Conservation (phyloP, 2,329 filamentous ascomycete species). For the Alternaria sp. region DNA sequence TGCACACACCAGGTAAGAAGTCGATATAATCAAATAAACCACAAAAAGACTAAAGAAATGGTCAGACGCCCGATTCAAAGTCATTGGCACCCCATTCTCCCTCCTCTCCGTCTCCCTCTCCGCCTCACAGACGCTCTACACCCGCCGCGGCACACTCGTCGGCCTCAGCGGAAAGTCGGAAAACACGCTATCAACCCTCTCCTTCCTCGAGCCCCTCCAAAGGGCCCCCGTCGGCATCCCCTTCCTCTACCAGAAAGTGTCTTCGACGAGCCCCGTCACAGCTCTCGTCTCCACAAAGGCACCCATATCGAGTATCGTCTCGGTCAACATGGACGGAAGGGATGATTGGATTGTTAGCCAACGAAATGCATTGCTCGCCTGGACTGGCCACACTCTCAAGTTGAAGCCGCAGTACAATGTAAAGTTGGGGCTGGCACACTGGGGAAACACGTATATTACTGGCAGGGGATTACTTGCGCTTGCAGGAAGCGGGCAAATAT, state of each 20-base stretch:
- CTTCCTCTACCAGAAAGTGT: conserved; percentile 89
- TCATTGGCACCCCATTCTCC: conserved; percentile 89
- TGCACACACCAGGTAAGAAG: conserved; percentile 37
- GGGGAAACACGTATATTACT: conserved; percentile 88
- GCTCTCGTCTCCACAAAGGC: conserved; percentile 89
- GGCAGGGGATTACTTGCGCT: conserved; percentile 87
- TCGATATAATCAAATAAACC: background rate
- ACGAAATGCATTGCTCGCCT: conserved; percentile 86
- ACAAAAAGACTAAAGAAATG: background rate
- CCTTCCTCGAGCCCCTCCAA: conserved; percentile 81
- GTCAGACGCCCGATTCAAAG: conserved; percentile 91
- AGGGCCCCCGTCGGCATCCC: conserved; percentile 84
- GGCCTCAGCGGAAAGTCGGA: conserved; percentile 89
- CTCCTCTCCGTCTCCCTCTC: conserved; percentile 92
- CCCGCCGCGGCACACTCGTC: conserved; percentile 87
- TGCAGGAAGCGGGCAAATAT: conserved; percentile 85
- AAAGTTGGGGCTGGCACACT: conserved; percentile 79
- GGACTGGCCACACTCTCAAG: conserved; percentile 87
- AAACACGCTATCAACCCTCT: conserved; percentile 89
- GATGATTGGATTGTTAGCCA: conserved; percentile 95
- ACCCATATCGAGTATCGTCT: conserved; percentile 82
- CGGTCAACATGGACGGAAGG: conserved; percentile 89
- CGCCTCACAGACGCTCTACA: conserved; percentile 92
- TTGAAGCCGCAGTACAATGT: conserved; percentile 78
- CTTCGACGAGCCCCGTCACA: conserved; percentile 85